Percentiles rank a stretch among this genome's conserved stretches.
Evolutionary conservation across 805 yeast species (phyloP).

Genomic region (Kazachstania bromeliacearum): DNA sequence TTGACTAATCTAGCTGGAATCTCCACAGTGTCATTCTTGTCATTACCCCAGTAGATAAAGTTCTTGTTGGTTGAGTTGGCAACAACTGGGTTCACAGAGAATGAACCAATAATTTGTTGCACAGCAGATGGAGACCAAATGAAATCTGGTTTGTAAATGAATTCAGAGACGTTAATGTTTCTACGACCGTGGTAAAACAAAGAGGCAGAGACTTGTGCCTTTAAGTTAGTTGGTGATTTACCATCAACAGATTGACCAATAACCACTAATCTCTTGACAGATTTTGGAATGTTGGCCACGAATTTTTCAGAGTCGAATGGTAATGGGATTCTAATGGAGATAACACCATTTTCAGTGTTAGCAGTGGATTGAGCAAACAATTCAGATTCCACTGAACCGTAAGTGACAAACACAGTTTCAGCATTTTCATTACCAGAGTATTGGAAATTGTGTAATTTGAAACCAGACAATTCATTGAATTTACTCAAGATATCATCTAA

Average conservation of each 20-base stretch:
- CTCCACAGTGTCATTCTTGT: slow-evolving; percentile 44
- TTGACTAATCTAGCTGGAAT: slow-evolving; percentile 61
- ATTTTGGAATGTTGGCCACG: slow-evolving; percentile 44
- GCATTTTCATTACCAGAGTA: slow-evolving; percentile 48
- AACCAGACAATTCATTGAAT: slow-evolving; percentile 21
- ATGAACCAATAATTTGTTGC: slow-evolving; percentile 39
- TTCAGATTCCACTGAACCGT: slow-evolving; percentile 62
- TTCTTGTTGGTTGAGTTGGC: slow-evolving; percentile 12
- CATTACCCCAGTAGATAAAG: slow-evolving; percentile 57
- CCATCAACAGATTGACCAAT: slow-evolving; percentile 46
- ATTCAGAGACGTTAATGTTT: slow-evolving; percentile 40
- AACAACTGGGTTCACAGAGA: slow-evolving; percentile 12
- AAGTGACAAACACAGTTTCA: slow-evolving; percentile 68
- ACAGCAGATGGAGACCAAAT: slow-evolving; percentile 49
- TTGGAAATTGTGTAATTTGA: slow-evolving; percentile 30
- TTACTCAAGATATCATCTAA: slow-evolving; percentile 20
- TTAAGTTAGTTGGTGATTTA: slow-evolving; percentile 39
- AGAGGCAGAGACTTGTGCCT: slow-evolving; percentile 65
- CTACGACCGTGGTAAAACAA: slow-evolving; percentile 39
- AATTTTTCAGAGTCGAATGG: slow-evolving; percentile 68
- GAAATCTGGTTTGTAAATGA: slow-evolving; percentile 41
- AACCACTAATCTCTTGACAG: slow-evolving; percentile 54
- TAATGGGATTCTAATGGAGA: slow-evolving; percentile 66
- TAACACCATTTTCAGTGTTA: slow-evolving; percentile 39
- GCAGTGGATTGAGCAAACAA: slow-evolving; percentile 33